Evolutionary conservation across 495 filamentous ascomycete species (phyloP).

Genomic region (Podospora didyma): DNA sequence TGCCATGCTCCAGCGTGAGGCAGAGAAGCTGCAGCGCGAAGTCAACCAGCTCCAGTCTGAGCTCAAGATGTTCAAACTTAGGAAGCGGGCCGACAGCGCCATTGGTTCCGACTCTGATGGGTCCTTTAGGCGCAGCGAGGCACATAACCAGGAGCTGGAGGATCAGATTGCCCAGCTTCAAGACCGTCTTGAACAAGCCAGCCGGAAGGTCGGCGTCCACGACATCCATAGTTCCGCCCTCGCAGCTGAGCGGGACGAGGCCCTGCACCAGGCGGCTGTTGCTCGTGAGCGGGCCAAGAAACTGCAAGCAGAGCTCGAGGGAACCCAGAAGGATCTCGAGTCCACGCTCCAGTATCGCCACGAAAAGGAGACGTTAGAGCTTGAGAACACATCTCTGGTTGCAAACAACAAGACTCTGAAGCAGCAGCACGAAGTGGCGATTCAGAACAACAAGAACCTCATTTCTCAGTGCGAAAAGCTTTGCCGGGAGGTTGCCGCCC

Average conservation of each 20-base stretch:
- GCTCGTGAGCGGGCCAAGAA: conserved; percentile 42
- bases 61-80: conserved; percentile 34
- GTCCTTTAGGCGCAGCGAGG: conserved; percentile 32
- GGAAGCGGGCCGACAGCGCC: conserved; percentile 38
- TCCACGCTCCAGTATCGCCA: conserved; percentile 26
- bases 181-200: conserved; percentile 42
- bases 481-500: conserved; percentile 30
- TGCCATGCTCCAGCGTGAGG: conserved; percentile 44
- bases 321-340: conserved; percentile 34
- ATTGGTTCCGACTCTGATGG: conserved; percentile 44
- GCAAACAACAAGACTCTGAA: conserved; percentile 31
- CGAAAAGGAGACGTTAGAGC: conserved; percentile 29
- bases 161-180: conserved; percentile 39
- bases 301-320: conserved; percentile 38
- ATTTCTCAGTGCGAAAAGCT: conserved; percentile 32
- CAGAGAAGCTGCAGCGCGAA: conserved; percentile 44
- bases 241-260: conserved; percentile 42
- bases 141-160: conserved; percentile 35
- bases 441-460: conserved; percentile 24
- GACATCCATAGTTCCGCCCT: conserved; percentile 45
- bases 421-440: conserved; percentile 21
- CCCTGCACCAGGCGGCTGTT: conserved; percentile 36
- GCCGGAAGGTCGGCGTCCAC: conserved; percentile 39
- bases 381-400: conserved; percentile 31
- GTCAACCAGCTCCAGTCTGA: conserved; percentile 40